Evolutionary conservation across 257 asterid genomes (phyloP).

Genomic region (Penstemon eatonii): DNA sequence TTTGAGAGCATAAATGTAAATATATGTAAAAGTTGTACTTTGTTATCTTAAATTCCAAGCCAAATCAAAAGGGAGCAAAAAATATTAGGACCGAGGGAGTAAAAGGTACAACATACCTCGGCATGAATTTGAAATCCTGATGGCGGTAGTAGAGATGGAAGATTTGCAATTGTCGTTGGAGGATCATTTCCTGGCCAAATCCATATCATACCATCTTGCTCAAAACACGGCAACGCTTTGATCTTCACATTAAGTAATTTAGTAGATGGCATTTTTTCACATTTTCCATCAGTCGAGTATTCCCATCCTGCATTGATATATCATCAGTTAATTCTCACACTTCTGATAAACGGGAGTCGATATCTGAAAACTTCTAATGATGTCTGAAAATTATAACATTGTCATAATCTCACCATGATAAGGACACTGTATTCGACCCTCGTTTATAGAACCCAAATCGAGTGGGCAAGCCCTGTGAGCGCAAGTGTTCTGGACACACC

Average conservation of each 20-base stretch:
- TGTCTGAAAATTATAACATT: neutral
- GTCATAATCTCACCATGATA: slow-evolving; percentile 70
- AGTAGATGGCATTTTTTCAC: slow-evolving; percentile 97
- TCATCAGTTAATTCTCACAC: slow-evolving; percentile 21
- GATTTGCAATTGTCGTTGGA: slow-evolving; percentile 51
- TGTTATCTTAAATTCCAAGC: neutral
- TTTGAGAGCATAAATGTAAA: slow-evolving; percentile 17
- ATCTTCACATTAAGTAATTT: slow-evolving; percentile 65
- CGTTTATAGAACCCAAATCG: slow-evolving; percentile 84
- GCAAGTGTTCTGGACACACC: slow-evolving; percentile 87
- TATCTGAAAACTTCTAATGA: neutral
- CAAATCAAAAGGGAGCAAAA: neutral
- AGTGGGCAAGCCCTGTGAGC: slow-evolving; percentile 99
- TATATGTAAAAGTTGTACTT: neutral
- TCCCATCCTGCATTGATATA: slow-evolving; percentile 76
- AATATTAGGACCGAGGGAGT: neutral
- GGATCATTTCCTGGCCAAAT: slow-evolving; percentile 96
- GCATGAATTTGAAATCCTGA: slow-evolving; percentile 90
- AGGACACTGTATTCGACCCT: slow-evolving; percentile 94
- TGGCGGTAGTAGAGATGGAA: slow-evolving; percentile 85
- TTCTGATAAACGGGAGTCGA: neutral
- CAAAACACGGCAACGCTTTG: slow-evolving; percentile 84
- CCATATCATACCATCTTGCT: slow-evolving; percentile 95
- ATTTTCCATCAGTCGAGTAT: slow-evolving; percentile 84
- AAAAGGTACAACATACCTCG: slow-evolving; percentile 52